These are phyloP conservation scores for Hirschioporus abietinus DNA, from an alignment of 768 basidiomycete genomes.

Conservation along the genomic window DNA sequence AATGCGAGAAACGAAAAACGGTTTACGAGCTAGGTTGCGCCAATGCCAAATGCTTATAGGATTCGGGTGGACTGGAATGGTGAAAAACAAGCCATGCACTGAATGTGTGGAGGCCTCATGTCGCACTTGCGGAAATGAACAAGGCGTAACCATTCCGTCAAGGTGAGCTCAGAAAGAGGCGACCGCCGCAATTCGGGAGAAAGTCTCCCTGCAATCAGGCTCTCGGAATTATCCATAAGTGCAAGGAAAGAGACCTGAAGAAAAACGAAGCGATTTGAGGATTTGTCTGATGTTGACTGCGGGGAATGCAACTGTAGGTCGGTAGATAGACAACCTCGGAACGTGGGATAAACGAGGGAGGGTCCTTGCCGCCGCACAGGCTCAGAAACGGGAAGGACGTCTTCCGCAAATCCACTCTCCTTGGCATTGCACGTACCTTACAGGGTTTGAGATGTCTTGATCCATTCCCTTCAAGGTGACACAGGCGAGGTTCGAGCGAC, in stretches of 20 bases:
- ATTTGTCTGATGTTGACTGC: too few relatives aligned
- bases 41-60: neutral
- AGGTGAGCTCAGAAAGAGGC: neutral
- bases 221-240: neutral
- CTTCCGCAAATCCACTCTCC: neutral
- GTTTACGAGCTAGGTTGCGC: too few relatives aligned
- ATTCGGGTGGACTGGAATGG: neutral
- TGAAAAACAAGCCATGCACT: neutral
- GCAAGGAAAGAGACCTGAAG: neutral
- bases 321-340: neutral
- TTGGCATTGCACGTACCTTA: neutral
- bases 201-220: neutral
- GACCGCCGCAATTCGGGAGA: neutral
- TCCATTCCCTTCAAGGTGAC: neutral
- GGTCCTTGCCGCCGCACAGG: neutral
- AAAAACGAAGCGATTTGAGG: neutral
- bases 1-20: neutral
- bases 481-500: neutral
- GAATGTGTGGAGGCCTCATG: neutral
- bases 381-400: neutral
- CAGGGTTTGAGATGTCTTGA: neutral
- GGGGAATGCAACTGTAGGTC: too few relatives aligned
- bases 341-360: slow-evolving; percentile 1
- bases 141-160: neutral
- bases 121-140: neutral